phyloP scores from a whole-genome alignment of 208 protist genomes.

The Naegleria fowleri region DNA sequence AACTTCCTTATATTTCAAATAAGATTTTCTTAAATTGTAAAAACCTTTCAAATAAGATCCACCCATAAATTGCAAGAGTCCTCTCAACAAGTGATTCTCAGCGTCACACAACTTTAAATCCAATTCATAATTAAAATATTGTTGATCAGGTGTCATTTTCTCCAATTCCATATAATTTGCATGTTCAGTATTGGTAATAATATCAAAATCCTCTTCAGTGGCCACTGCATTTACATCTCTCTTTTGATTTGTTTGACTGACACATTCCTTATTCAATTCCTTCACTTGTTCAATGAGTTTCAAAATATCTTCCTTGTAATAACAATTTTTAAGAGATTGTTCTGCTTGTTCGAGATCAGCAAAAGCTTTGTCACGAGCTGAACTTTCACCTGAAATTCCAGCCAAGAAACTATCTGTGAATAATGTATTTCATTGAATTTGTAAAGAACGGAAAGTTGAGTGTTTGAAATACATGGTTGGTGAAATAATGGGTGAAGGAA shows the following conservation, averaged over 20 bases:
- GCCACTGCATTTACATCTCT: too few species aligned
- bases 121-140: background rate
- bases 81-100: background rate
- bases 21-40: conserved; percentile 22
- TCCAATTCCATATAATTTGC: background rate
- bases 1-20: background rate
- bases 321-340: background rate
- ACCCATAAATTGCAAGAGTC: background rate
- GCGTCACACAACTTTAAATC: background rate
- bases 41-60: background rate
- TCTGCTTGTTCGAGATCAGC: background rate
- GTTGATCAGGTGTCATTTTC: background rate
- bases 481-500: too few species aligned
- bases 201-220: background rate
- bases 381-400: background rate
- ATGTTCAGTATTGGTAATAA: background rate
- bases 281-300: background rate
- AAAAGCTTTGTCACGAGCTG: background rate
- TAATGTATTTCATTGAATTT: too few species aligned
- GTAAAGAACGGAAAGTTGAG: too few species aligned
- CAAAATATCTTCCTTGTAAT: background rate
- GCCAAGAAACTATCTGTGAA: background rate
- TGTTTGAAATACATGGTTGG: too few species aligned
- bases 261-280: background rate
- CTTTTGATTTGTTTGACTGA: too few species aligned